Evolutionary conservation across 2,329 filamentous ascomycete genomes (phyloP).

Genomic region (Pleomassaria siparia): DNA sequence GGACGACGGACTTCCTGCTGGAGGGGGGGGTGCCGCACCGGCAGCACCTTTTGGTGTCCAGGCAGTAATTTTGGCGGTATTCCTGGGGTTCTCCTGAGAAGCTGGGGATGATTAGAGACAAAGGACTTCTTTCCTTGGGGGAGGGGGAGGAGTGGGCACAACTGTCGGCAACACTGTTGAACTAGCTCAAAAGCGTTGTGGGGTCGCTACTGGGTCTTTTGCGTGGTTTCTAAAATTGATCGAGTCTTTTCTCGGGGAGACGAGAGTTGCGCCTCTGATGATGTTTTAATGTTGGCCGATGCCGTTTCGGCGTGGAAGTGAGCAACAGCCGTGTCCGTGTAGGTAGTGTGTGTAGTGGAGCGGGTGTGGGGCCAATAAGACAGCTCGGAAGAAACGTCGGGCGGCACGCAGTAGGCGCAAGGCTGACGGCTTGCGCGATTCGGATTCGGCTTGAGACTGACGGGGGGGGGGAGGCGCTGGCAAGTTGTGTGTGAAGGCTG

Average conservation of each 20-base stretch:
- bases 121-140: too few species aligned
- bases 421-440: neutral
- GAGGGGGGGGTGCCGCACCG: slow-evolving; percentile 27
- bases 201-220: too few species aligned
- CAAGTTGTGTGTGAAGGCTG: neutral
- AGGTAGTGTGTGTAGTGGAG: too few species aligned
- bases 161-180: too few species aligned
- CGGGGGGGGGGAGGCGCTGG: too few species aligned
- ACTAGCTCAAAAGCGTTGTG: too few species aligned
- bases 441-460: too few species aligned
- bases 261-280: too few species aligned
- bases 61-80: slow-evolving; percentile 35
- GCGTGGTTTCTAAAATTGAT: too few species aligned
- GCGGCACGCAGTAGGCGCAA: neutral
- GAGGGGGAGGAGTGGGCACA: too few species aligned
- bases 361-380: slow-evolving; percentile 2
- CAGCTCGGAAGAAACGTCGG: neutral
- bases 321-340: neutral
- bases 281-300: neutral
- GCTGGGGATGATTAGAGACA: neutral
- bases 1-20: slow-evolving; percentile 19
- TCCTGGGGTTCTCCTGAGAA: neutral
- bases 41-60: slow-evolving; percentile 24
- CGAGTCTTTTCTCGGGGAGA: too few species aligned
- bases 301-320: neutral